Conservation (phyloP, 2,329 filamentous ascomycete species). For the Cryphonectria japonica region DNA sequence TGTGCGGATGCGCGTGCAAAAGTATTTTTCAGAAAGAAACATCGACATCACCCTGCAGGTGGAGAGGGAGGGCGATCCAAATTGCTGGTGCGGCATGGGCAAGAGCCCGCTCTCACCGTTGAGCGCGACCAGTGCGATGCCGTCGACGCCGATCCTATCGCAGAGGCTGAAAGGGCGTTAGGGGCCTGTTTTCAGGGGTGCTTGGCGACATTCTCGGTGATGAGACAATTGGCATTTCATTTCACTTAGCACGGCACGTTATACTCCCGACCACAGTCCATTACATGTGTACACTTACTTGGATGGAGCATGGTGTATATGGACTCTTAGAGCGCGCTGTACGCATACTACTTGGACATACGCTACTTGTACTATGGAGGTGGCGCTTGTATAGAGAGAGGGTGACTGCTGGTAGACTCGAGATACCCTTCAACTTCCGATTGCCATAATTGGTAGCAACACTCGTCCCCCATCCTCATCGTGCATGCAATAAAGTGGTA, state of each 20-base stretch:
- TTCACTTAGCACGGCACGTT: neutral
- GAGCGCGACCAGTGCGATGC: conserved; percentile 9
- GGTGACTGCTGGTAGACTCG: neutral
- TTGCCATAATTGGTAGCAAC: neutral
- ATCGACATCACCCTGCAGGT: conserved; percentile 88
- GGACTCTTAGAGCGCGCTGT: conserved; percentile 1
- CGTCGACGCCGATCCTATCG: conserved; percentile 12
- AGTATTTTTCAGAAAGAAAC: conserved; percentile 70
- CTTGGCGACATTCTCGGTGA: neutral
- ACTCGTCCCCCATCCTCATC: neutral
- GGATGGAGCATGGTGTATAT: neutral
- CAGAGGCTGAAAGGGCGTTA: conserved; percentile 28
- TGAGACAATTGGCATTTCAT: conserved; percentile 1
- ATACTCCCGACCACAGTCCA: neutral
- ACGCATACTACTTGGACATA: conserved; percentile 11
- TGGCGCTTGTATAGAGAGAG: neutral
- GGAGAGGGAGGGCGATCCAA: conserved; percentile 76
- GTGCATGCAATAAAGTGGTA: neutral
- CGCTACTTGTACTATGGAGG: neutral
- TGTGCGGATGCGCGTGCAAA: conserved; percentile 74
- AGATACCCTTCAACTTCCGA: conserved; percentile 5
- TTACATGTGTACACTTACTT: conserved; percentile 3
- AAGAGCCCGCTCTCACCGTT: conserved; percentile 38
- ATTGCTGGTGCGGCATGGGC: conserved; percentile 62
- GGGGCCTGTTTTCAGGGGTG: neutral